Percentiles rank a stretch among this genome's conserved stretches.
phyloP scores from a whole-genome alignment of 2,329 filamentous ascomycete genomes.

The Pseudopyricularia javanii region DNA sequence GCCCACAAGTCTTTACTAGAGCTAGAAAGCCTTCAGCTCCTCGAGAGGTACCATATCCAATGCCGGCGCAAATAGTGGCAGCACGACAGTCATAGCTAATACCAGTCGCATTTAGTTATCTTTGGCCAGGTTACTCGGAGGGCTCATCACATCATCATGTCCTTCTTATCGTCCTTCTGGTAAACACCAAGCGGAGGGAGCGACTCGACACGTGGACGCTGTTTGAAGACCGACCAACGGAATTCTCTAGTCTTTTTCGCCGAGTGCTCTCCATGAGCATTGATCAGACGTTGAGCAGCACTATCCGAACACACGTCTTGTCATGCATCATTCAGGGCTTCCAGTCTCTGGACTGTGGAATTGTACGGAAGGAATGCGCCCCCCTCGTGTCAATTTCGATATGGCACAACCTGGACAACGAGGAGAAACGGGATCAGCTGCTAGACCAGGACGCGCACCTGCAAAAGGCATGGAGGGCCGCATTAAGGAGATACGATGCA shows the following conservation, averaged over 20 bases:
- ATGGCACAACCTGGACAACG: slow-evolving; percentile 85
- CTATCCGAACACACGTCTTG: slow-evolving; percentile 70
- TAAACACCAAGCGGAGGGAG: slow-evolving; percentile 81
- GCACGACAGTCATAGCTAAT: background rate
- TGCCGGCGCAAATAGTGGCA: background rate
- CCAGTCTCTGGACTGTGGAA: slow-evolving; percentile 77
- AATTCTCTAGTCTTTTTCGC: slow-evolving; percentile 83
- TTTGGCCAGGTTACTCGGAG: slow-evolving; percentile 89
- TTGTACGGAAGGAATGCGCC: slow-evolving; percentile 92
- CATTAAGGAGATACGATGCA: slow-evolving; percentile 74
- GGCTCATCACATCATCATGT: slow-evolving; percentile 88
- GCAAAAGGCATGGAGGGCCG: slow-evolving; percentile 82
- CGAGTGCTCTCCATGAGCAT: slow-evolving; percentile 80
- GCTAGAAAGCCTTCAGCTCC: slow-evolving; percentile 78
- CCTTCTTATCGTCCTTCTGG: slow-evolving; percentile 71
- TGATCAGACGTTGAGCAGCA: slow-evolving; percentile 51
- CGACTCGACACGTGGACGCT: slow-evolving; percentile 78
- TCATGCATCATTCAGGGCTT: slow-evolving; percentile 86
- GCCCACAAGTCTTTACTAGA: slow-evolving; percentile 64
- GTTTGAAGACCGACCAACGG: slow-evolving; percentile 63
- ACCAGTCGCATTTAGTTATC: slow-evolving; percentile 46
- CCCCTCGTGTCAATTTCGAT: slow-evolving; percentile 88
- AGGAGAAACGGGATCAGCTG: slow-evolving; percentile 58
- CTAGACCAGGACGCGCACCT: slow-evolving; percentile 64
- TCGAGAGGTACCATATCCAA: slow-evolving; percentile 54